Conservation (phyloP, 2,329 filamentous ascomycete genomes). For the Calycina marina region DNA sequence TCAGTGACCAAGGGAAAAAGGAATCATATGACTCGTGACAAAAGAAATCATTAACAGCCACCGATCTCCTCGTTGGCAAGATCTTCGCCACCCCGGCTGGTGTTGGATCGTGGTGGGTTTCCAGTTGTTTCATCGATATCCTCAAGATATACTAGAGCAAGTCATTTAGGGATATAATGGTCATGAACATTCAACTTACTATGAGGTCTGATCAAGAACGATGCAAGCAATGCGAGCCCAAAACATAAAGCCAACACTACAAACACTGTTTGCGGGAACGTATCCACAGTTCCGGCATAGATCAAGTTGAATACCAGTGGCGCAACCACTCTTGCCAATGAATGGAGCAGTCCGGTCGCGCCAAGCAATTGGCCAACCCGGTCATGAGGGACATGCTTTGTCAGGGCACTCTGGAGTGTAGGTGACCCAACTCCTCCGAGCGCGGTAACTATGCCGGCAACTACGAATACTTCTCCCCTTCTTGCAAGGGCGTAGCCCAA, state of each 20-base stretch:
- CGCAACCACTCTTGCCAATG: conserved; percentile 61
- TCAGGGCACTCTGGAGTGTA: conserved; percentile 69
- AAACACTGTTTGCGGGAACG: conserved; percentile 71
- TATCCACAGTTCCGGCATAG: conserved; percentile 67
- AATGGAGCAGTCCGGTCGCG: conserved; percentile 73
- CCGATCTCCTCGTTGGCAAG: conserved; percentile 2
- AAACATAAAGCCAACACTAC: conserved; percentile 58
- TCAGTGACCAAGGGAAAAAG: not conserved
- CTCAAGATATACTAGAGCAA: conserved; percentile 1
- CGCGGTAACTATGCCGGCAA: conserved; percentile 58
- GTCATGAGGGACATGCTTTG: conserved; percentile 79
- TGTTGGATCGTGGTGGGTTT: not conserved
- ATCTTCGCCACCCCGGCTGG: not conserved
- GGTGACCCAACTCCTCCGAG: conserved; percentile 77
- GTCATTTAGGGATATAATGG: not conserved
- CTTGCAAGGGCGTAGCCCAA: conserved; percentile 58
- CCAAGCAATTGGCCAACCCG: conserved; percentile 78
- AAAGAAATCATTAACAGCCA: not conserved
- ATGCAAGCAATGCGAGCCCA: conserved; percentile 46
- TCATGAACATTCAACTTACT: conserved; percentile 46
- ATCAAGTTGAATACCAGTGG: conserved; percentile 77
- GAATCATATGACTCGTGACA: no score
- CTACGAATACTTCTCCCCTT: conserved; percentile 48
- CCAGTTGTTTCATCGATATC: not conserved
- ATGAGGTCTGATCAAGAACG: conserved; percentile 58